Base-by-base conservation (phyloP, 371 early-diverging fungal species). In the Vairimorpha ceranae region DNA sequence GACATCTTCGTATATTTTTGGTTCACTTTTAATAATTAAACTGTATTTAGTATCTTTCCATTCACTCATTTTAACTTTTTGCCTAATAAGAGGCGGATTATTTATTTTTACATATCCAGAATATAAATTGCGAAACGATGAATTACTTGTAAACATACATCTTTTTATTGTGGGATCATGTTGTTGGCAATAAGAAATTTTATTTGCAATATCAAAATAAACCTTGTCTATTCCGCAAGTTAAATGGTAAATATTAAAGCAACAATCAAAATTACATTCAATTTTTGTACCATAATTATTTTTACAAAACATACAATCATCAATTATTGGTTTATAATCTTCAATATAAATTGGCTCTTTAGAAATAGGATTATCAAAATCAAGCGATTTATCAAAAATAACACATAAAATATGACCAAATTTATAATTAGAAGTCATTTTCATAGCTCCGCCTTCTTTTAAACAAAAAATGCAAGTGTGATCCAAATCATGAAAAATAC, bases 321-420 rank as follows among this genome's bases (percentile, higher is more conserved):
- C 56, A 27, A 60, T 54, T 33, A 58, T 65, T 46, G 38, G 64
- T 51, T 54, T 45, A 35, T 70, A 71, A 15, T 65, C 29, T 7
- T 17, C 21, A 2, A 52, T 60, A 51, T 84, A 81, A 48, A 84
- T 71, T 0, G 85, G 85, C 48, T 84, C 85, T 35, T 80, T 73
- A 56, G 74, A 61, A 30, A 69, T 64, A 3, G 33, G 35, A 65
- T 84, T 83, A 21, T 58, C 73, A 77, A 84, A 81, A 21, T 61
- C 30, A 15, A 82, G 66, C 14, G 63, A 75, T 30, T 38, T 27
- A 60, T 77, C 72, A 12, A 74, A 72, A n/a, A 71, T 27, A 0
- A 75, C 80, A 72, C 85, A 84, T 1, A 82, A 14, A n/a, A 80
- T 78, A 52, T 84, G 85, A 36, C 75, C 79, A 78, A 80, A 84